Evolutionary conservation across 2,329 filamentous ascomycete genomes (phyloP).

Genomic region (Amphichorda felina): DNA sequence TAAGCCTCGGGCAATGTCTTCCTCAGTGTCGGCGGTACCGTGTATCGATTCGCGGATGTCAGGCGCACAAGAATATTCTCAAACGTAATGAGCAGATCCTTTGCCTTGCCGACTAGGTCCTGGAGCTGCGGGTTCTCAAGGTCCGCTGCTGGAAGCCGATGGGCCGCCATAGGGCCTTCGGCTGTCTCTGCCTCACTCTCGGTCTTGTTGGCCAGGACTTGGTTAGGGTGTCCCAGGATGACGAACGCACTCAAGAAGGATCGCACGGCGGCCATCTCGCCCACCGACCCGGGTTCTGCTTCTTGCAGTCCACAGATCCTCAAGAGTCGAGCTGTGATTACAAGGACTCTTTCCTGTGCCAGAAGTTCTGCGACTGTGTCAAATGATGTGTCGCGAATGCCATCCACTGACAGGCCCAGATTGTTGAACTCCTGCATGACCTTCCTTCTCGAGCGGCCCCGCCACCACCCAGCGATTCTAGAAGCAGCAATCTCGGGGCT

Average conservation of each 20-base stretch:
- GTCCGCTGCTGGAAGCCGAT: constrained; percentile 26
- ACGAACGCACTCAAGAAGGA: constrained; percentile 73
- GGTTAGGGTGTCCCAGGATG: constrained; percentile 66
- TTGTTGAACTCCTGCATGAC: constrained; percentile 54
- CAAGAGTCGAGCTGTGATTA: constrained; percentile 54
- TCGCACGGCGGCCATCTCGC: constrained; percentile 58
- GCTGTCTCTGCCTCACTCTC: constrained; percentile 46
- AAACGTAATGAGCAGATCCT: constrained; percentile 67
- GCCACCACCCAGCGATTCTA: constrained; percentile 62
- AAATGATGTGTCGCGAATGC: constrained; percentile 58
- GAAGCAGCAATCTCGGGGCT: constrained; percentile 49
- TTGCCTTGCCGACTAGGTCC: constrained; percentile 66
- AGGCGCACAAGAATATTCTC: constrained; percentile 60
- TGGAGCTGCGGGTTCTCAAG: constrained; percentile 51
- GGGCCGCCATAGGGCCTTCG: constrained; percentile 18
- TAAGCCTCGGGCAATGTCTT: constrained; percentile 57
- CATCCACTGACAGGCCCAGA: constrained; percentile 58
- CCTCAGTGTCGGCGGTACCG: constrained; percentile 48
- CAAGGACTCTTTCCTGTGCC: constrained; percentile 52
- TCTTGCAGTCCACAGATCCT: constrained; percentile 60
- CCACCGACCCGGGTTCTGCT: constrained; percentile 47
- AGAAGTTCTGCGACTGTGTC: constrained; percentile 62
- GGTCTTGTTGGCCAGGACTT: constrained; percentile 66
- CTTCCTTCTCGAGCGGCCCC: constrained; percentile 41
- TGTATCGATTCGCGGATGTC: constrained; percentile 54